Conservation (phyloP, 768 basidiomycete genomes). For the Boletales sp. region DNA sequence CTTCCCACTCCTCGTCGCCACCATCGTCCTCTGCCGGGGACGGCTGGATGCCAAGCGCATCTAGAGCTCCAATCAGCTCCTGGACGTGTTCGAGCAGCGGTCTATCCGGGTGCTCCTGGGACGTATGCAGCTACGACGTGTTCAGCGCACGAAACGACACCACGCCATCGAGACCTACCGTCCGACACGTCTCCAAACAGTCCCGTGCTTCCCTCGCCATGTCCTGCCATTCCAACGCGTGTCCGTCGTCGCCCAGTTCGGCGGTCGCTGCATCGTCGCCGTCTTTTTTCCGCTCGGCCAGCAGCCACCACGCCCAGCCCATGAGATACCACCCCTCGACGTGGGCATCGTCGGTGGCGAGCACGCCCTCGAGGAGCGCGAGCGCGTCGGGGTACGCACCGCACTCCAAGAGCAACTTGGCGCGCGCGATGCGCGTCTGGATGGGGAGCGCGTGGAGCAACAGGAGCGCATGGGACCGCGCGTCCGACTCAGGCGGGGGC, state of each 20-base stretch:
- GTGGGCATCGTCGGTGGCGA: constrained; percentile 78
- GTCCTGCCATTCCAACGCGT: constrained; percentile 63
- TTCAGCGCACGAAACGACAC: not conserved
- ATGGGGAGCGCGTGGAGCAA: constrained; percentile 47
- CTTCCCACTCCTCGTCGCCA: constrained; percentile 54
- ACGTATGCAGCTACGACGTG: constrained; percentile 55
- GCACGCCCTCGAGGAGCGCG: constrained; percentile 71
- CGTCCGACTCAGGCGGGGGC: not conserved
- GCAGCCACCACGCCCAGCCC: constrained; percentile 89
- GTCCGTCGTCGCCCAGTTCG: constrained; percentile 33
- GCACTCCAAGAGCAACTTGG: constrained; percentile 82
- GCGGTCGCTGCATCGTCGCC: constrained; percentile 41
- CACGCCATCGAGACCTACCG: constrained; percentile 42
- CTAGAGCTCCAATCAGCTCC: constrained; percentile 69
- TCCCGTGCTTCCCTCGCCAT: constrained; percentile 75
- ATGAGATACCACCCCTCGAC: constrained; percentile 94
- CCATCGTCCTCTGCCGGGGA: constrained; percentile 51
- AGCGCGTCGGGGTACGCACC: constrained; percentile 67
- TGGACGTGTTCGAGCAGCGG: constrained; percentile 72
- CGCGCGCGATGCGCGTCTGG: constrained; percentile 65
- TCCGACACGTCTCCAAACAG: constrained; percentile 79
- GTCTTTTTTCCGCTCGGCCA: constrained; percentile 69
- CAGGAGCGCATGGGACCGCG: constrained; percentile 35
- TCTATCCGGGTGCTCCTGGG: constrained; percentile 70
- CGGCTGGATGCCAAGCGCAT: constrained; percentile 60